Conservation (phyloP, 192 early-diverging fungal species). For the Gryganskiella cystojenkinii region DNA sequence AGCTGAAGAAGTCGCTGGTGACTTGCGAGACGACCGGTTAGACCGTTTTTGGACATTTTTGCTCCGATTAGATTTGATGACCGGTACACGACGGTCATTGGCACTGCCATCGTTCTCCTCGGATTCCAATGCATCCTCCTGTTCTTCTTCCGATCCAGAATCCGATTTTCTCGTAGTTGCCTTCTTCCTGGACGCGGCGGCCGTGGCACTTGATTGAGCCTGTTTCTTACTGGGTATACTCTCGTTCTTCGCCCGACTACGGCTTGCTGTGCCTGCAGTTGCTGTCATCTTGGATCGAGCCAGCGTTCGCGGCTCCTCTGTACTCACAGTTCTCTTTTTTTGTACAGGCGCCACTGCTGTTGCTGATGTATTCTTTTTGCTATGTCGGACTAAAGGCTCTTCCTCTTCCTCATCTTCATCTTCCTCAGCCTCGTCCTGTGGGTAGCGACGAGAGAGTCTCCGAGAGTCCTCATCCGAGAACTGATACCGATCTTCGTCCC, state of each 20-base stretch:
- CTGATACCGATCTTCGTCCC: too few relatives aligned
- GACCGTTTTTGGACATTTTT: too few relatives aligned
- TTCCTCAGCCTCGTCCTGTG: background rate
- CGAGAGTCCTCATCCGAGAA: too few relatives aligned
- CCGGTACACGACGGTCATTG: too few relatives aligned
- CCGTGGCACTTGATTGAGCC: background rate
- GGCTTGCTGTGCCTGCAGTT: background rate
- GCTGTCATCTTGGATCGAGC: background rate
- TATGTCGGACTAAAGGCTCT: background rate
- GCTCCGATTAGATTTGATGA: too few relatives aligned
- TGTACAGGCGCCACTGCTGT: background rate
- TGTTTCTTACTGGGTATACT: conserved; percentile 5
- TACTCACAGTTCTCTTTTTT: background rate
- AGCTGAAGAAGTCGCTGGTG: too few relatives aligned
- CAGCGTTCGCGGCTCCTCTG: background rate
- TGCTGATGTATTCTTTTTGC: background rate
- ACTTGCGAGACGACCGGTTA: too few relatives aligned
- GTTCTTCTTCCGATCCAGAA: background rate
- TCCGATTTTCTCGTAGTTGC: background rate
- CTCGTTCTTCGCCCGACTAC: background rate
- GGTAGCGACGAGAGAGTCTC: background rate
- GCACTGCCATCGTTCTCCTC: too few relatives aligned
- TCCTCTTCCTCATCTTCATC: conserved; percentile 5
- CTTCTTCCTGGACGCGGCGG: background rate
- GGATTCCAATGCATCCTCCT: too few relatives aligned